These are phyloP conservation scores for Schizosaccharomyces cryophilus DNA, from an alignment of 805 yeast genomes.

Conservation along the genomic window DNA sequence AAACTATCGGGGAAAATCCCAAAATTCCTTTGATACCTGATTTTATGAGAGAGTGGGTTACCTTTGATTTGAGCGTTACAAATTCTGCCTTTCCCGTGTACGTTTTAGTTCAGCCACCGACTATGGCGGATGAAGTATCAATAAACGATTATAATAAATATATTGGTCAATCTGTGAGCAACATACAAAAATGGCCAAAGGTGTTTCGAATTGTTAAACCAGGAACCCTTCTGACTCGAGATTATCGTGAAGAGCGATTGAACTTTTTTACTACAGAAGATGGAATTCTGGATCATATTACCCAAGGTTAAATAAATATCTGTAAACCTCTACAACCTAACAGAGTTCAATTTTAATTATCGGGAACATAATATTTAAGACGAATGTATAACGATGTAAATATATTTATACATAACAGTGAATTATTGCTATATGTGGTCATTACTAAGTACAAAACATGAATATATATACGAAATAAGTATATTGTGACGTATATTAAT, in stretches of 20 bases:
- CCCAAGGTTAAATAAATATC: not conserved
- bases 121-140: too few species aligned
- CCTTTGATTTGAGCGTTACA: not conserved
- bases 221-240: not conserved
- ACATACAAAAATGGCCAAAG: not conserved
- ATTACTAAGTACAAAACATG: too few species aligned
- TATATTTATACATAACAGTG: too few species aligned
- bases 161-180: slow-evolving; percentile 1
- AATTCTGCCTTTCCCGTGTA: not conserved
- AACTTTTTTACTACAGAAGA: not conserved
- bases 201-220: not conserved
- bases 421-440: too few species aligned
- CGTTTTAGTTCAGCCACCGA: not conserved
- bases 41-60: too few species aligned
- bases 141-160: not conserved
- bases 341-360: too few species aligned
- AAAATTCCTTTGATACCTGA: not conserved
- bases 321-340: too few species aligned
- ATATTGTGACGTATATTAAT: too few species aligned
- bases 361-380: too few species aligned
- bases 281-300: not conserved
- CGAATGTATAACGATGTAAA: too few species aligned
- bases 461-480: too few species aligned
- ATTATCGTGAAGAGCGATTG: not conserved
- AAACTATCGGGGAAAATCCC: not conserved